Base-by-base conservation (phyloP, 1,139 yeast genomes). In the Yamadazyma taylorii region DNA sequence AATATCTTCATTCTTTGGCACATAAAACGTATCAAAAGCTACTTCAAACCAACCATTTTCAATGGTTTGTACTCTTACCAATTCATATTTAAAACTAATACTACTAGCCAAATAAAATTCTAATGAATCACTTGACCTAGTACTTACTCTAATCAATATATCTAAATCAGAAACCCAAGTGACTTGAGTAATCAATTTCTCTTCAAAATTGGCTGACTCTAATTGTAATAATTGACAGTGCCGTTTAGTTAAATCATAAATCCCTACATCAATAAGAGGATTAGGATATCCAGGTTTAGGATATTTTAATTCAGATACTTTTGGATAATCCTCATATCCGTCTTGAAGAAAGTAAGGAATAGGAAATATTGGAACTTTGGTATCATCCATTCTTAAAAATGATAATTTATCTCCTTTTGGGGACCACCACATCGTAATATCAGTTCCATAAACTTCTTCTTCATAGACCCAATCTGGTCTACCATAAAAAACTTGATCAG, bases 1-100 rank as follows among this genome's bases (percentile, higher is more conserved):
- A 23, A 52, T 45, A 1, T 60, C 32, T 16, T 60, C 64, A 43
- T 85, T 78, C 41, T 76, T 75, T 7, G 96, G 95, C 28, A 92
- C 72, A 52, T 64, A 82, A 24, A 76, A 61, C 0, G 94, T 81
- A 47, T 82, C 79, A 45, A 83, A 86, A 7, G 87, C 76, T 27
- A 90, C 80, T 56, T 92, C 98, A 68, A 90, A 88, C 75, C 86
- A 77, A 9, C 79, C 70, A 13, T 75, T 64, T 32, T 70, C 63
- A 3, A 69, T 66, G 2, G 45, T 44, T 34, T 59, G 61, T 3
- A 66, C 56, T 42, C 81, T 62, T 10, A 71, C 60, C 31, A 59
- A 66, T 31, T 43, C 47, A 26, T 69, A 57, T 0, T 55, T 42
- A 22, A 59, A 50, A 15, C 32, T 53, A 33, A 44, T 47, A 17